Evolutionary conservation across 2,329 filamentous ascomycete species (phyloP), one percentile per base, ranked within the genome.

Genomic region (Leptographium procerum): DNA sequence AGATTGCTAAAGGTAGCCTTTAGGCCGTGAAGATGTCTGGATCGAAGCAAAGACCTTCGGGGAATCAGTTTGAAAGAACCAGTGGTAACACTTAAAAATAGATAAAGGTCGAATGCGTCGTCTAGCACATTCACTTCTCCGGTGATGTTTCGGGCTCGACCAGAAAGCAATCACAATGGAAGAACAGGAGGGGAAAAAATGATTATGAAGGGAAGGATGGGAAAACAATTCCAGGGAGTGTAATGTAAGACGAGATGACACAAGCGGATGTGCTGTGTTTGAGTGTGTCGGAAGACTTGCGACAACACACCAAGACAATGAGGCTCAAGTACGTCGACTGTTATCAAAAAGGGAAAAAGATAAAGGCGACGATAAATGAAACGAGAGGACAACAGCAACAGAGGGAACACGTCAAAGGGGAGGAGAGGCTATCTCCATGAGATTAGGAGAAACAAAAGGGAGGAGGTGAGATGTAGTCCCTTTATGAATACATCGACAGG

Each of bases 401-500:
- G 34, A 33, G 47, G 57, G 34, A 24, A 47, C 16, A 55, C 33
- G n/a, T n/a, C n/a, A 29, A 51, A 50, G 31, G 40, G 34, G 28
- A 26, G 36, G 26, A 45, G 26, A 55, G 19, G 36, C n/a, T 16
- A 59, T 61, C 58, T 60, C 58, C 56, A 58, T 59, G 59, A 52
- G 28, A 26, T 33, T n/a, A 34, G 51, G 16, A 45, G 53, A 57
- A 31, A 34, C 43, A 33, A 31, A 9, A 26, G 31, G 31, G 36
- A 60, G 36, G 57, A 45, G 24, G 58, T 34, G 60, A 40, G 57
- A 58, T 9, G 54, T 31, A 24, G 56, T 56, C 53, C 40, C 36
- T 61, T 61, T 62, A 61, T 62, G 59, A 61, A 61, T 58, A 3
- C 59, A 59, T 31, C 47, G 40, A 54, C 55, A 45, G 57, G 53